Evolutionary conservation across 73 alveolate species (phyloP), one percentile per base, ranked within the genome.

Genomic region (Stentor coeruleus): DNA sequence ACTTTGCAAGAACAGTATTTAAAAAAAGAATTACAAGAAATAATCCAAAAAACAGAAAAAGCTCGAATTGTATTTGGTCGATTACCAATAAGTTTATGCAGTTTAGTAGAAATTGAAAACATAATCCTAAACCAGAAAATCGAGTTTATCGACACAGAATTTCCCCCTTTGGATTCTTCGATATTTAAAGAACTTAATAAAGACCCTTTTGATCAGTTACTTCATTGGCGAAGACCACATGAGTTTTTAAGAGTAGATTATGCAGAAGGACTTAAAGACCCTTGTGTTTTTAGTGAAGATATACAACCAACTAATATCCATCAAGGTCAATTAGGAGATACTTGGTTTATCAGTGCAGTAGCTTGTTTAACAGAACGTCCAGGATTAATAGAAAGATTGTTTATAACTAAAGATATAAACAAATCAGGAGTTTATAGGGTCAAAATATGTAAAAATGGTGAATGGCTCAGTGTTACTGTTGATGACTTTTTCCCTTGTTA

Each of bases 231-330:
- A 20, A 6, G 66, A 49, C 79, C 79, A 26, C n/a, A 82, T 28
- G 37, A 20, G 40, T 66, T 66, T 33, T 20, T 49, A 11, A 11
- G 28, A 11, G 6, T 20, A 11, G 66, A 6, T 49, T 49, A 49
- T 49, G 28, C 66, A 11, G 6, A 6, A 49, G 66, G 66, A 20
- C 6, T 11, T 11, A 6, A 11, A 11, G 28, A 11, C 20, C 66
- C 66, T 11, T 33, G n/a, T 15, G 92, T 94, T n/a, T 94, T 94
- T 80, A 88, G 86, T 40, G 66, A 49, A 20, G 6, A 6, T 11
- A 49, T 49, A 49, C 28, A 49, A 20, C 66, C 66, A 11, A 11
- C 20, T 49, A 20, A 49, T 20, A 11, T 49, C 28, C 6, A 11
- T 49, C 6, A 11, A 20, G 66, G 66, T 20, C 28, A 49, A 11